Base-by-base conservation (phyloP, 179 eudicot genomes). In the Corrigiola litoralis region DNA sequence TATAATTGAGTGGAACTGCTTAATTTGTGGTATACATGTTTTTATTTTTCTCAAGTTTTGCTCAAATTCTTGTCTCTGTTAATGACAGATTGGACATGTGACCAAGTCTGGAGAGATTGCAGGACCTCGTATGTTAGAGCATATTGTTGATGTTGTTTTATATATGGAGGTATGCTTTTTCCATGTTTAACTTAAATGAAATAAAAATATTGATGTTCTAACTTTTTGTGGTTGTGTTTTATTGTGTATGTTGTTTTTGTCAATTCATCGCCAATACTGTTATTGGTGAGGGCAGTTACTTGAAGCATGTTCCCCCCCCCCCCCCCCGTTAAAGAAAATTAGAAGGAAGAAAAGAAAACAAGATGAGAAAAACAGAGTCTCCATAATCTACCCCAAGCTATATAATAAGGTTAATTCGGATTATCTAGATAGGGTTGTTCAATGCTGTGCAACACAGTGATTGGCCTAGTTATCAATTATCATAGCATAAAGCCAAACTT, bases 121-220 rank as follows among this genome's bases (percentile, higher is more conserved):
- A 46, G 99, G 99, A 52, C 99, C 99, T 70, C 99, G 88, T 59
- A 80, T 88, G 29, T 74, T 95, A 78, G 99, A 95, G 90, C 99
- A 95, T 82, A 88, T 91, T 53, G 99, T 95, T 58, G 99, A 95
- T 74, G 88, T 73, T 11, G 99, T 95, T 60, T 60, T 95, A 71
- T 91, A 95, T 59, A 74, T 95, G 88, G 99, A 95, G 80, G 98
- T 89, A 50, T 63, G 83, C 78, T 68, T 67, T 67, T 24, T 13
- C 36, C 4, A 36, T 23, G 18, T 12, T 20, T 25, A 16, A 7
- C 46, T 67, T 21, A 5, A 24, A 16, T 51, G 47, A 25, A 33
- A n/a, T n/a, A 27, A 16, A 34, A n/a, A n/a, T 60, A 20, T 29
- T 44, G 52, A 16, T n/a, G 27, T 17, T 61, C 45, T 25, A 9